A percentile compares a stretch with the other conserved stretches of the same genome.
These are phyloP conservation scores for Sporothrix globosa DNA, from an alignment of 2,329 filamentous ascomycete genomes.

Conservation along the genomic window DNA sequence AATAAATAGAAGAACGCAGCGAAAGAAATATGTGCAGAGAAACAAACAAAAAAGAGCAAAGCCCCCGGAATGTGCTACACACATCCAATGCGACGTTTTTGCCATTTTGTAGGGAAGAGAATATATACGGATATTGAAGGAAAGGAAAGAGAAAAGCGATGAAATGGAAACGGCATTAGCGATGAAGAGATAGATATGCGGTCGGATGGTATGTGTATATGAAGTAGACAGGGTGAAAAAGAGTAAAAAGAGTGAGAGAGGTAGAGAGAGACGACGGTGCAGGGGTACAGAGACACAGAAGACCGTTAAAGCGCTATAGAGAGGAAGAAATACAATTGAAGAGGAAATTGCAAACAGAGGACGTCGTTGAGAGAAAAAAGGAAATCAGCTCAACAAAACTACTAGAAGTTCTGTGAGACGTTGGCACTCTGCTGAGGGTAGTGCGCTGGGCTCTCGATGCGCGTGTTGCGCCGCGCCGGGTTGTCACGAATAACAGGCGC, in stretches of 20 bases:
- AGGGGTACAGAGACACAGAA: background rate
- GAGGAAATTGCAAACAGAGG: background rate
- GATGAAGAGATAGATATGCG: background rate
- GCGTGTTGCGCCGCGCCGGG: slow-evolving; percentile 85
- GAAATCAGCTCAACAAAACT: background rate
- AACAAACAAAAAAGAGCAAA: background rate
- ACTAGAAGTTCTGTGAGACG: slow-evolving; percentile 92
- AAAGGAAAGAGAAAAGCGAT: background rate
- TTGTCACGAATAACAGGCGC: slow-evolving; percentile 93
- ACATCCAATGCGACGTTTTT: background rate
- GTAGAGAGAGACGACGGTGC: background rate
- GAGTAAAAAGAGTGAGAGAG: background rate
- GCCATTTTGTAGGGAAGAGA: background rate
- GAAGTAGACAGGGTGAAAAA: background rate
- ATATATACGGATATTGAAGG: slow-evolving; percentile 10
- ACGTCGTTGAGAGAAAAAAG: slow-evolving; percentile 18
- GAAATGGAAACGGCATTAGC: slow-evolving; percentile 6
- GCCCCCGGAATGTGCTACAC: background rate
- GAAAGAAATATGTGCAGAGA: slow-evolving; percentile 16
- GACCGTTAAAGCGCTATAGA: slow-evolving; percentile 24
- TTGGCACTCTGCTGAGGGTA: slow-evolving; percentile 92
- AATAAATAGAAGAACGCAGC: background rate
- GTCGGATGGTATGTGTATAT: background rate
- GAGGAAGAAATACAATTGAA: background rate
- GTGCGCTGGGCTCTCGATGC: slow-evolving; percentile 87